Conservation (phyloP, 768 basidiomycete genomes). For the Lentinula raphanica region DNA sequence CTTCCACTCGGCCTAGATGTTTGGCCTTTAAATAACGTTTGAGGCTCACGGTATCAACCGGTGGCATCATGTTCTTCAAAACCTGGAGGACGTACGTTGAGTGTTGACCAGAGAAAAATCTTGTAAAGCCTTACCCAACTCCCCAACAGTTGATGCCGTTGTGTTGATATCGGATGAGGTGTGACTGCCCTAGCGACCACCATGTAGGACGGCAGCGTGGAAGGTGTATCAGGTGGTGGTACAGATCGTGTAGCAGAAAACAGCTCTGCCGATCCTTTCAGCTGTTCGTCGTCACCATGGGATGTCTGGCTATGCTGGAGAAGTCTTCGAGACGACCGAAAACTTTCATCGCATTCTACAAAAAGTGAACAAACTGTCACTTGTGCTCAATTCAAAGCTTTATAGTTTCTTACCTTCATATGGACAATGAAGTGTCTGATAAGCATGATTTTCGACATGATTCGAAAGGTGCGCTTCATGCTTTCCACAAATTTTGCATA, state of each 20-base stretch:
- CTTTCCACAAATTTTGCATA: background rate
- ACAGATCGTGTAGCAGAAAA: slow-evolving; percentile 27
- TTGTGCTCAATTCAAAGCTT: too few species aligned
- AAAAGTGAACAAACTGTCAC: too few species aligned
- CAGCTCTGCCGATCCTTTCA: slow-evolving; percentile 25
- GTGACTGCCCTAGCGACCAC: slow-evolving; percentile 38
- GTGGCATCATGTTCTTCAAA: slow-evolving; percentile 6
- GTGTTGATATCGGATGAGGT: slow-evolving; percentile 41
- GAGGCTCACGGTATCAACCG: slow-evolving; percentile 6
- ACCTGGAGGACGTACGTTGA: slow-evolving; percentile 1
- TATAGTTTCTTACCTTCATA: background rate
- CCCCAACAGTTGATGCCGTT: slow-evolving; percentile 45
- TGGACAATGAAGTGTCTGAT: background rate
- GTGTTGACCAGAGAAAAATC: background rate
- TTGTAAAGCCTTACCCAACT: slow-evolving; percentile 42
- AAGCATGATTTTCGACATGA: slow-evolving; percentile 5
- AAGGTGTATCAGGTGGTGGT: slow-evolving; percentile 34
- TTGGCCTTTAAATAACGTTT: slow-evolving; percentile 10
- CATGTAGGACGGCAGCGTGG: slow-evolving; percentile 45
- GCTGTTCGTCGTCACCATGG: slow-evolving; percentile 25
- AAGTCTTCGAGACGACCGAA: slow-evolving; percentile 41
- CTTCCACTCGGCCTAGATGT: background rate
- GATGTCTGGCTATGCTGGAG: slow-evolving; percentile 46
- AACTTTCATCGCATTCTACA: slow-evolving; percentile 50
- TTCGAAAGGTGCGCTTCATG: background rate